Evolutionary conservation across 495 filamentous ascomycete genomes (phyloP).

Genomic region (Viridothelium virens): DNA sequence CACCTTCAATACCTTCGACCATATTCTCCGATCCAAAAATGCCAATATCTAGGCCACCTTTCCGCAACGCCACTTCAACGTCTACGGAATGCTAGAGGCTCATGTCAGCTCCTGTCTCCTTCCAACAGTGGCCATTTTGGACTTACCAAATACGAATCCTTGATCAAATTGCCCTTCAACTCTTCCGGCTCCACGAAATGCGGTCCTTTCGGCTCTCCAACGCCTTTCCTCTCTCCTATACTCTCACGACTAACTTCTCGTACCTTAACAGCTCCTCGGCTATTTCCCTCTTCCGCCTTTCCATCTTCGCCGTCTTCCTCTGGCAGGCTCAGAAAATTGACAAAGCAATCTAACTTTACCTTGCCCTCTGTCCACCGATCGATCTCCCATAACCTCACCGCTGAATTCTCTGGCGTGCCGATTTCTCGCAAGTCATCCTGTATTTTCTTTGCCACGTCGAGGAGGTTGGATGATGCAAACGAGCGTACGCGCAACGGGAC

Average conservation of each 20-base stretch:
- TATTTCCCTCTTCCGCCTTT: neutral
- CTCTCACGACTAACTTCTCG: neutral
- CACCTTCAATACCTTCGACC: constrained; percentile 30
- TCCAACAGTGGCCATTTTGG: neutral
- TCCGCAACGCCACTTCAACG: constrained; percentile 43
- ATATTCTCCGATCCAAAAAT: constrained; percentile 42
- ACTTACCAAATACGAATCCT: constrained; percentile 34
- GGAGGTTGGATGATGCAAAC: constrained; percentile 19
- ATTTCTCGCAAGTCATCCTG: constrained; percentile 43
- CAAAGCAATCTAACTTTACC: constrained; percentile 43
- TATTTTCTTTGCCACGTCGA: constrained; percentile 38
- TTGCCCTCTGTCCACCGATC: constrained; percentile 39
- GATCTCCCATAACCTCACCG: constrained; percentile 38
- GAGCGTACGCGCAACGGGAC: constrained; percentile 41
- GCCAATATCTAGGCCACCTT: constrained; percentile 44
- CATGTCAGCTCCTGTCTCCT: constrained; percentile 14
- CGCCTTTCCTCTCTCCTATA: constrained; percentile 16
- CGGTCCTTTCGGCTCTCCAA: constrained; percentile 12
- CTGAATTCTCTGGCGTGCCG: constrained; percentile 34
- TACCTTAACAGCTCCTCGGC: neutral
- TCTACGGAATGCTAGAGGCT: constrained; percentile 45
- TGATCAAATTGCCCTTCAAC: constrained; percentile 24
- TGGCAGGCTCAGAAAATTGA: constrained; percentile 48
- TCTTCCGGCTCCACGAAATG: constrained; percentile 18
- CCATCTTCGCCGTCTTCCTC: constrained; percentile 21